Conservation (phyloP, 805 yeast genomes). For the Yamadazyma ubonensis region DNA sequence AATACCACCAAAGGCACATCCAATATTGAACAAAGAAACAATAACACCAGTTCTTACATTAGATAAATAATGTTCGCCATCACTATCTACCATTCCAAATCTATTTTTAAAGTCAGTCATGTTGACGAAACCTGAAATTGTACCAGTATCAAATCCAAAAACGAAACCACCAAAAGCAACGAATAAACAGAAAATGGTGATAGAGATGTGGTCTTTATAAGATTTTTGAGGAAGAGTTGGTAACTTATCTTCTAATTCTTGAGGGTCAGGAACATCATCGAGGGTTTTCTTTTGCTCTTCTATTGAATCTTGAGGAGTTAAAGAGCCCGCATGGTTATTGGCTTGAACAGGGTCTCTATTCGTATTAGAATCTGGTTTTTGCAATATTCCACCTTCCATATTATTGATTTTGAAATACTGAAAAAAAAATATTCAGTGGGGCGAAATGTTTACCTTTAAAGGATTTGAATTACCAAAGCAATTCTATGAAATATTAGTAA, state of each 20-base stretch:
- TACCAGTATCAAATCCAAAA: slow-evolving; percentile 79
- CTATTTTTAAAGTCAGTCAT: slow-evolving; percentile 55
- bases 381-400: not conserved
- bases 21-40: slow-evolving; percentile 60
- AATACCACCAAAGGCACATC: slow-evolving; percentile 73
- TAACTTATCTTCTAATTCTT: slow-evolving; percentile 8
- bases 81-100: slow-evolving; percentile 46
- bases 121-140: slow-evolving; percentile 69
- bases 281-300: not conserved
- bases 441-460: not conserved
- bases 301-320: slow-evolving; percentile 1
- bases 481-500: not conserved
- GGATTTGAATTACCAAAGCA: not conserved
- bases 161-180: slow-evolving; percentile 78
- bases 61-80: slow-evolving; percentile 45
- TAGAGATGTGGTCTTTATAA: slow-evolving; percentile 31
- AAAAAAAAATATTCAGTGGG: not conserved
- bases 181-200: slow-evolving; percentile 46
- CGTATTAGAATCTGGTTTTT: not conserved
- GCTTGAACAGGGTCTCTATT: not conserved
- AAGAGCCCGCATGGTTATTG: not conserved
- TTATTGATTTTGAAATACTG: not conserved
- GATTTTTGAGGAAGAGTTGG: slow-evolving; percentile 27
- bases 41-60: slow-evolving; percentile 51
- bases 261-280: slow-evolving; percentile 1